Conservation (phyloP, 345 rosid species). For the Rhodamnia rubescens region DNA sequence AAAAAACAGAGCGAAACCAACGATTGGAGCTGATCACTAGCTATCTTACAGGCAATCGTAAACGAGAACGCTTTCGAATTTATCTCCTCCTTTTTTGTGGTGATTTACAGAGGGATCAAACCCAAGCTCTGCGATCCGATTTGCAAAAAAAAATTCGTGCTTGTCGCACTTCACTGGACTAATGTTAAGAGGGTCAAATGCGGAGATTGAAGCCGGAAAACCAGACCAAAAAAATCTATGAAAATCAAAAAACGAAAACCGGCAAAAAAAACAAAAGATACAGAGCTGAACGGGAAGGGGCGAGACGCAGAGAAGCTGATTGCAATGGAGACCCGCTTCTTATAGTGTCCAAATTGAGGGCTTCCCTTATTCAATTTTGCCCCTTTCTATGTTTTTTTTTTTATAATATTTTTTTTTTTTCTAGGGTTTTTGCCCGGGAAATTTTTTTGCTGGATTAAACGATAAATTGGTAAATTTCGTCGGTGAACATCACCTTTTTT, state of each 20-base stretch:
- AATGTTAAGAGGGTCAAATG: background rate
- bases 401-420: background rate
- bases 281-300: background rate
- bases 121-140: background rate
- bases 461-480: background rate
- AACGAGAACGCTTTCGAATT: background rate
- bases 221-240: background rate
- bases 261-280: background rate
- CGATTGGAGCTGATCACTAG: background rate
- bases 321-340: background rate
- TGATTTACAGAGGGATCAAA: background rate
- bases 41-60: background rate
- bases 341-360: background rate
- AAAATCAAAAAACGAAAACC: background rate
- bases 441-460: background rate
- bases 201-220: background rate
- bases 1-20: background rate
- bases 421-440: background rate
- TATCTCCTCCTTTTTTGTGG: background rate
- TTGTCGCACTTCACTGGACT: background rate
- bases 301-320: background rate
- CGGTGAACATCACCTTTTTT: background rate
- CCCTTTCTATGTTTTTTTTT: background rate
- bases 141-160: background rate
- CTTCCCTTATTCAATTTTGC: background rate